Evolutionary conservation across 2,329 filamentous ascomycete species (phyloP).

Genomic region (Aureobasidium sp.): DNA sequence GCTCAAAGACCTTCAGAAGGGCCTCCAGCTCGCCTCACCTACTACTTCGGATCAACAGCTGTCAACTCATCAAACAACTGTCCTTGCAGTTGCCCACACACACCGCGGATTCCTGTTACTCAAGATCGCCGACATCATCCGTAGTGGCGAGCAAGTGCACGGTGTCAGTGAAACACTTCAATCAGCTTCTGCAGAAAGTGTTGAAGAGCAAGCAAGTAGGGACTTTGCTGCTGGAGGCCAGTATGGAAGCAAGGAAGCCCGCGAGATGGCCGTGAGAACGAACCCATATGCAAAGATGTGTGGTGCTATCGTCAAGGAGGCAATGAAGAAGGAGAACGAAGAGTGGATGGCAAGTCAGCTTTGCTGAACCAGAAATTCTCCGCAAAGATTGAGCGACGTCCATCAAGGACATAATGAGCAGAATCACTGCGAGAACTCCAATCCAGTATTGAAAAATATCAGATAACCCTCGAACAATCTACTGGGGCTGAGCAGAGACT

Average conservation of each 20-base stretch:
- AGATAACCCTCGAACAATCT: neutral
- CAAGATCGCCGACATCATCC: conserved; percentile 31
- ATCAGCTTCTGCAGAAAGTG: conserved; percentile 24
- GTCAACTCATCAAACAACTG: conserved; percentile 60
- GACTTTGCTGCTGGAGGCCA: conserved; percentile 49
- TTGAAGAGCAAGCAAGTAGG: conserved; percentile 49
- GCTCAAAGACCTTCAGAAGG: conserved; percentile 34
- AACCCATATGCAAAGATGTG: conserved; percentile 59
- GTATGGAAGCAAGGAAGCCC: conserved; percentile 51
- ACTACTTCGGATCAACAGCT: conserved; percentile 38
- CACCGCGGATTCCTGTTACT: conserved; percentile 52
- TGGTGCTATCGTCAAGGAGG: conserved; percentile 55
- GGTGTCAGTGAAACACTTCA: conserved; percentile 11
- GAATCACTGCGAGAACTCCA: no score
- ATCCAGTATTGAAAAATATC: neutral
- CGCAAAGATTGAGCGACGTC: neutral
- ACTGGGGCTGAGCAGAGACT: neutral
- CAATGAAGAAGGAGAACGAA: conserved; percentile 48
- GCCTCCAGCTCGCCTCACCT: conserved; percentile 55
- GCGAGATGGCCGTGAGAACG: conserved; percentile 52
- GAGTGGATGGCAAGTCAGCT: conserved; percentile 19
- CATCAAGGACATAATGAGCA: neutral
- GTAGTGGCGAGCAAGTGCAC: conserved; percentile 2
- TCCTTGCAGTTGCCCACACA: conserved; percentile 63
- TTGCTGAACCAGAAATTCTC: neutral